Conservation (phyloP, 192 early-diverging fungal species). For the Linnemannia schmuckeri region DNA sequence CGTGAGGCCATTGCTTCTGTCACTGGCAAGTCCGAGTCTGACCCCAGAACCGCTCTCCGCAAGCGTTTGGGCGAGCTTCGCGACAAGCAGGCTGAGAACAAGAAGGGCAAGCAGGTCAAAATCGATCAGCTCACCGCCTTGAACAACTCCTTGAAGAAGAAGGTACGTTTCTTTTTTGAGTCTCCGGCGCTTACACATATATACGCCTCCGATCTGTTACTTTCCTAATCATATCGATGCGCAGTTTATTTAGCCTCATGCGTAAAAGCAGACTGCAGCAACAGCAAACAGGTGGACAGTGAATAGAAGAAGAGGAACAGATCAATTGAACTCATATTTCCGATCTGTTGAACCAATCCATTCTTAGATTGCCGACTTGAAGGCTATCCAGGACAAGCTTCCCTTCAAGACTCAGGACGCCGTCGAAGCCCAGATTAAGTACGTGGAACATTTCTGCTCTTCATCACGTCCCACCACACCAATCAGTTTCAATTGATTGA, state of each 20-base stretch:
- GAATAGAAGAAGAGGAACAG: neutral
- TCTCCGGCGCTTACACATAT: neutral
- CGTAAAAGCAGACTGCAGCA: neutral
- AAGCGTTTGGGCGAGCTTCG: conserved; percentile 74
- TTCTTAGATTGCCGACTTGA: conserved; percentile 76
- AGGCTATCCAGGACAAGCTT: conserved; percentile 80
- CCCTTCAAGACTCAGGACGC: conserved; percentile 86
- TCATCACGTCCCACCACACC: neutral
- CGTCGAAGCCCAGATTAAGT: conserved; percentile 82
- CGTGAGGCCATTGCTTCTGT: conserved; percentile 45
- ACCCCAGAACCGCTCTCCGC: conserved; percentile 59
- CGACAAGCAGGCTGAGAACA: conserved; percentile 78
- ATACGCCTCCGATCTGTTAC: neutral
- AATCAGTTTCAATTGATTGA: neutral
- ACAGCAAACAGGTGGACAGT: neutral
- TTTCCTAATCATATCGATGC: neutral
- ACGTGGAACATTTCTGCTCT: conserved; percentile 28
- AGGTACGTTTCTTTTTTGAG: conserved; percentile 58
- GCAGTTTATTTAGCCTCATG: neutral
- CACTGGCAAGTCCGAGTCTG: conserved; percentile 43
- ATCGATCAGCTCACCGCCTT: conserved; percentile 81
- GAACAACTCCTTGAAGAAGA: conserved; percentile 84
- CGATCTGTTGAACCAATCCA: neutral
- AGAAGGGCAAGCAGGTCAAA: conserved; percentile 76
- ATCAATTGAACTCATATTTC: neutral